Conservation (phyloP, 495 filamentous ascomycete genomes). For the Hyaloscypha hepaticicola region DNA sequence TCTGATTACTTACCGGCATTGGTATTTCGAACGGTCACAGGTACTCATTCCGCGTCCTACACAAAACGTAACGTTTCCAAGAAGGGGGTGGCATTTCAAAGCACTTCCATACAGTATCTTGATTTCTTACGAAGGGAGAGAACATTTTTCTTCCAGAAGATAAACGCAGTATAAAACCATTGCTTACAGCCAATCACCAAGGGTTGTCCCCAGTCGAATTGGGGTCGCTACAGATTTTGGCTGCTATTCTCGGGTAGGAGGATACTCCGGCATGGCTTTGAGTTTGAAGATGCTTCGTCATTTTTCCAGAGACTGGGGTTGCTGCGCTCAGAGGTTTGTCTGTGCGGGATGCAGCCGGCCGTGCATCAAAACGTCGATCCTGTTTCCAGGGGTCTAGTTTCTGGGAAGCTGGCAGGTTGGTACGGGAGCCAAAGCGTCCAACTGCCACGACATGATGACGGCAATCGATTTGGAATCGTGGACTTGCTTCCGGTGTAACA, state of each 20-base stretch:
- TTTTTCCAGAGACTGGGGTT: background rate
- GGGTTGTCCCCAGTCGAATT: too few relatives aligned
- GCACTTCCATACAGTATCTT: too few relatives aligned
- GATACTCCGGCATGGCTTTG: background rate
- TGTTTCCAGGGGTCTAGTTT: background rate
- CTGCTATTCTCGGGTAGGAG: background rate
- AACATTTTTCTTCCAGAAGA: too few relatives aligned
- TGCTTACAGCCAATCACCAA: too few relatives aligned
- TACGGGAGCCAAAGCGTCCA: background rate
- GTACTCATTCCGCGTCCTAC: too few relatives aligned
- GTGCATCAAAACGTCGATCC: background rate
- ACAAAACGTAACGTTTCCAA: too few relatives aligned
- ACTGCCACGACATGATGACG: background rate
- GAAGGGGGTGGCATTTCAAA: too few relatives aligned
- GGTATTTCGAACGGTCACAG: too few relatives aligned
- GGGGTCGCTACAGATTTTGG: background rate
- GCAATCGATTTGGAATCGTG: background rate
- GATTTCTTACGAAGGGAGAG: too few relatives aligned
- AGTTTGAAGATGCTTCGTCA: conserved; percentile 3
- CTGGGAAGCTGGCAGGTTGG: background rate
- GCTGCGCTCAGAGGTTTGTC: background rate
- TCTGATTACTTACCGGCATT: too few relatives aligned
- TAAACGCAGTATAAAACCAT: too few relatives aligned
- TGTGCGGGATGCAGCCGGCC: background rate
- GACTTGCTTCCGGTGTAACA: background rate